Evolutionary conservation across 2,329 filamentous ascomycete species (phyloP), one percentile per base, ranked within the genome.

Genomic region (Teratosphaeriaceae sp.): DNA sequence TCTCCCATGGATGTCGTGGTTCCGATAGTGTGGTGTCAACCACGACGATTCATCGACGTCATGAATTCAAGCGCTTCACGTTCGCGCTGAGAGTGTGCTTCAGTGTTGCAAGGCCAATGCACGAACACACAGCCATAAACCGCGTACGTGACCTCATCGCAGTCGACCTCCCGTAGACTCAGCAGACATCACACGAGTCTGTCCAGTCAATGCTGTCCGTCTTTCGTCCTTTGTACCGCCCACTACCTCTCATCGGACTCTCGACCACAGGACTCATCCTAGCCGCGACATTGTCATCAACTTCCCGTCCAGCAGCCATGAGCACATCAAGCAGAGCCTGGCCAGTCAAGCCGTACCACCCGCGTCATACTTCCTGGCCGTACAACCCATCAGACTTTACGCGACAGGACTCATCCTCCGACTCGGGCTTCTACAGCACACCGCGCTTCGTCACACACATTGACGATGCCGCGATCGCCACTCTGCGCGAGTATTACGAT

Each of bases 381-480:
- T 65, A 65, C 49, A 58, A 47, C 13, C 45, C 55, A 6, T 53
- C 50, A 18, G 68, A 71, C 43, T 71, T 71, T 48, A 53, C 48
- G 4, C 59, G 67, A 18, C 57, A 62, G 35, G 68, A 71, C 37
- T 52, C 63, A 13, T 58, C 53, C 2, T 22, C 53, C 6, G 67
- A 70, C 45, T 23, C 51, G 1, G 38, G 50, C 3, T 71, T 71
- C 53, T 71, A 70, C 54, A 52, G 49, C 21, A 50, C 61, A 15
- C 68, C 73, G 1, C 65, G 72, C 13, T 72, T 75, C 47, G 72
- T 76, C 1, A 73, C 73, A 9, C 74, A 76, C 45, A 76, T 76
- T 50, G 73, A 76, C 49, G 69, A 73, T 31, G 60, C 65, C 4
- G 71, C 72, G 0, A 73, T 75, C 39, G 53, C 55, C 3, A 58